Conservation (phyloP, 2,329 filamentous ascomycete genomes). For the Aspergillus ochraceus region DNA sequence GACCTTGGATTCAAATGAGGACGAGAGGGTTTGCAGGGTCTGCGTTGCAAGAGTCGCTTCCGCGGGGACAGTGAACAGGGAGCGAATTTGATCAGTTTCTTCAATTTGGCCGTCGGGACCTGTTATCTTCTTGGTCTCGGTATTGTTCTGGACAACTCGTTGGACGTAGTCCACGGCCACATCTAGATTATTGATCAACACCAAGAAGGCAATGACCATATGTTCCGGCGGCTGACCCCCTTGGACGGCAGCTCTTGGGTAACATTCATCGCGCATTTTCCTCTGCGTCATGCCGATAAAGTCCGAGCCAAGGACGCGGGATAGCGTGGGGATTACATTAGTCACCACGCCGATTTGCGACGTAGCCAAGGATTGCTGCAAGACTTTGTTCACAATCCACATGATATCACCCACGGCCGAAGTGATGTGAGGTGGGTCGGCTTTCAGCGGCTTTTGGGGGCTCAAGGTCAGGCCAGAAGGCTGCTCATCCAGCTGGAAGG, state of each 20-base stretch:
- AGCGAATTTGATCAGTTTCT: constrained; percentile 47
- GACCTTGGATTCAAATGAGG: constrained; percentile 73
- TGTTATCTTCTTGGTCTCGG: constrained; percentile 43
- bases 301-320: constrained; percentile 78
- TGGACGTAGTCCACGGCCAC: constrained; percentile 86
- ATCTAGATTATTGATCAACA: constrained; percentile 94
- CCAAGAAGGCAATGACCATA: constrained; percentile 82
- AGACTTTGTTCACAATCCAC: constrained; percentile 94
- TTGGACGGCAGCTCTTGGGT: constrained; percentile 75
- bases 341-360: constrained; percentile 76
- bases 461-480: constrained; percentile 78
- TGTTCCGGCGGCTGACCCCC: constrained; percentile 84
- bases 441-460: constrained; percentile 67
- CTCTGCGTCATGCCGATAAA: constrained; percentile 97
- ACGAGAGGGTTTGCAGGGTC: constrained; percentile 67
- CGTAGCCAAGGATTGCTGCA: constrained; percentile 83
- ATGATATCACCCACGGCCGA: constrained; percentile 97
- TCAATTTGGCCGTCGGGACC: constrained; percentile 19
- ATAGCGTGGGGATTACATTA: constrained; percentile 74
- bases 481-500: constrained; percentile 92
- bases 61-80: constrained; percentile 77
- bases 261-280: constrained; percentile 95
- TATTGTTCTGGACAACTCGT: constrained; percentile 74
- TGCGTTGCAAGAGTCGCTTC: constrained; percentile 70
- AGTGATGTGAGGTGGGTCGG: constrained; percentile 86